These are phyloP conservation scores for Macrophomina pseudophaseolina DNA, from an alignment of 2,329 filamentous ascomycete genomes.

Conservation along the genomic window DNA sequence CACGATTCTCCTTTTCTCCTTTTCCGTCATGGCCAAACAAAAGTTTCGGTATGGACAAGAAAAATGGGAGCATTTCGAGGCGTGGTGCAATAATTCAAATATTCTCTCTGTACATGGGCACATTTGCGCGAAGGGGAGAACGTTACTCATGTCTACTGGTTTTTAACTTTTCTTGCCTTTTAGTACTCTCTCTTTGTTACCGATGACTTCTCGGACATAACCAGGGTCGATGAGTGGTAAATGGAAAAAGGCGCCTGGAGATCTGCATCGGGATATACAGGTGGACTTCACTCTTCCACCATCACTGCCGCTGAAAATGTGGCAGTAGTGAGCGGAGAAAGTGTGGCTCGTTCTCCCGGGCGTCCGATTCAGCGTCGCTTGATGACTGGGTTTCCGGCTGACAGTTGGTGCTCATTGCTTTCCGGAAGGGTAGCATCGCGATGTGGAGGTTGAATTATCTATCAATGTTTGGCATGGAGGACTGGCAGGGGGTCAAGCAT, in stretches of 20 bases:
- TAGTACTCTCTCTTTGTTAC: background rate
- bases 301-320: conserved; percentile 4
- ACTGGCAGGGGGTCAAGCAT: too few species aligned
- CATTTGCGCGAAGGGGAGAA: background rate
- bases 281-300: too few species aligned
- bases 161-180: background rate
- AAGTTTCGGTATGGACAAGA: conserved; percentile 4
- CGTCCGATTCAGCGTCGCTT: too few species aligned
- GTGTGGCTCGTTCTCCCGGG: too few species aligned
- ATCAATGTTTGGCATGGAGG: too few species aligned
- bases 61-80: conserved; percentile 13
- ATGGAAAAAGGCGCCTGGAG: background rate
- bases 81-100: background rate
- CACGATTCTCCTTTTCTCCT: conserved; percentile 11
- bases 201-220: background rate
- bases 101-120: background rate
- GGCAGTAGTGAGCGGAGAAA: background rate
- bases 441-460: too few species aligned
- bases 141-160: background rate
- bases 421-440: too few species aligned
- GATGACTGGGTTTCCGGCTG: too few species aligned
- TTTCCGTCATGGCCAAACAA: conserved; percentile 13
- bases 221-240: background rate
- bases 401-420: too few species aligned
- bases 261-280: too few species aligned